Conservation (phyloP, 345 rosid genomes). For the Pistacia vera region DNA sequence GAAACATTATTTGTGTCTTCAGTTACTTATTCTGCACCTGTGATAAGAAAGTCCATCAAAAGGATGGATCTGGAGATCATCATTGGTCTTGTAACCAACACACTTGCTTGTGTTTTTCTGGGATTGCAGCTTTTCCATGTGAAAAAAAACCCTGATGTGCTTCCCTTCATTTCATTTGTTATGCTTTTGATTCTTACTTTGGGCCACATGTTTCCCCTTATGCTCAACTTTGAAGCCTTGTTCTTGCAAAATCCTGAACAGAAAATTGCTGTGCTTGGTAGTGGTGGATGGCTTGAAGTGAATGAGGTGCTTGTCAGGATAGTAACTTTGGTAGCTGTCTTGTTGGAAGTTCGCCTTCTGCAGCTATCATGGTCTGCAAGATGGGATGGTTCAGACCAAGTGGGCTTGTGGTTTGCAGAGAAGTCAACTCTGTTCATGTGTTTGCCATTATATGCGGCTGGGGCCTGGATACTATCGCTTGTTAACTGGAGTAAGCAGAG, state of each 20-base stretch:
- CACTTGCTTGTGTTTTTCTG: conserved; percentile 41
- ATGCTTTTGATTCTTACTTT: conserved; percentile 50
- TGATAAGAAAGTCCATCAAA: conserved; percentile 27
- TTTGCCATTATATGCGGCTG: conserved; percentile 34
- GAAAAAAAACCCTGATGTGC: conserved; percentile 37
- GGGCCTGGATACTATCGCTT: conserved; percentile 38
- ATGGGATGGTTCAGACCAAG: conserved; percentile 13
- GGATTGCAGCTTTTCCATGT: conserved; percentile 45
- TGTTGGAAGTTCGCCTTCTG: conserved; percentile 43
- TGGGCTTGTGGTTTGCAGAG: conserved; percentile 41
- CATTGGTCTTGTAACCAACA: conserved; percentile 42
- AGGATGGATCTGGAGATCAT: conserved; percentile 51
- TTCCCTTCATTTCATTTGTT: conserved; percentile 41
- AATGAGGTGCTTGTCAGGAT: conserved; percentile 50
- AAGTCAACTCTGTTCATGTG: conserved; percentile 35
- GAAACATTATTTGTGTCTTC: conserved; percentile 28
- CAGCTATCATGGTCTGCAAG: conserved; percentile 44
- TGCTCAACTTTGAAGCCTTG: conserved; percentile 43
- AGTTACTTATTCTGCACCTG: conserved; percentile 15
- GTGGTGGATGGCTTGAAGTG: conserved; percentile 40
- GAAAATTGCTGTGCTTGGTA: conserved; percentile 22
- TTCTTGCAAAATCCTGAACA: conserved; percentile 21
- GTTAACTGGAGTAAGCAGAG: conserved; percentile 19
- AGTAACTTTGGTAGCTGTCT: conserved; percentile 43
- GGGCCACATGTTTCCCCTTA: conserved; percentile 45